phyloP scores from a whole-genome alignment of 352 stramenopile species.

The Phytophthora palmivora region DNA sequence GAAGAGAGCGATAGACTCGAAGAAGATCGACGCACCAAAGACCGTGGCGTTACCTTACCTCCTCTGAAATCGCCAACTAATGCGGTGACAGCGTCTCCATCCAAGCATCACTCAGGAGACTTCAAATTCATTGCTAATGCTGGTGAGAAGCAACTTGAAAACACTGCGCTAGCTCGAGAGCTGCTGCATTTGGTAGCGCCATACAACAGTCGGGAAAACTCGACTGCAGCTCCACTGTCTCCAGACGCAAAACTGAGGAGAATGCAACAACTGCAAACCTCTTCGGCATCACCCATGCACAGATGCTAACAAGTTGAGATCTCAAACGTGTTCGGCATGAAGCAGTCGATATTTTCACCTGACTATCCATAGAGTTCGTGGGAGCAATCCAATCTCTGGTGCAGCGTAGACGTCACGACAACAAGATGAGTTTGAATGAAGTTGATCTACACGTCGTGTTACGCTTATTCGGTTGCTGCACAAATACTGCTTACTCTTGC shows the following conservation, averaged over 20 bases:
- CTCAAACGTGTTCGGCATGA: constrained; percentile 6
- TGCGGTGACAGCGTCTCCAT: constrained; percentile 7
- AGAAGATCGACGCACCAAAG: constrained; percentile 37
- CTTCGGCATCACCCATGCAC: constrained; percentile 21
- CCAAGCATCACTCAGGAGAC: constrained; percentile 1
- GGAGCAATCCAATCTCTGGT: neutral
- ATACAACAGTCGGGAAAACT: constrained; percentile 47
- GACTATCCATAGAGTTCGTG: constrained; percentile 7
- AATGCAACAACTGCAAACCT: constrained; percentile 34
- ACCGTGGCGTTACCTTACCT: constrained; percentile 23
- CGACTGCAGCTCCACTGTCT: constrained; percentile 10
- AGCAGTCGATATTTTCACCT: constrained; percentile 10
- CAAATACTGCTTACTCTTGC: constrained; percentile 23
- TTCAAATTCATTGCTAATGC: neutral
- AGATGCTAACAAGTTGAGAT: constrained; percentile 17
- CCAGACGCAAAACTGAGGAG: constrained; percentile 27
- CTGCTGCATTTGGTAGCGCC: constrained; percentile 67
- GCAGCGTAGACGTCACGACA: neutral
- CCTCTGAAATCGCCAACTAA: constrained; percentile 15
- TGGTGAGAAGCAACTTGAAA: constrained; percentile 40
- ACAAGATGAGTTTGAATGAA: constrained; percentile 1
- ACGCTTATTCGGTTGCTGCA: constrained; percentile 25
- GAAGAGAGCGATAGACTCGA: constrained; percentile 35
- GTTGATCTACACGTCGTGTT: constrained; percentile 31
- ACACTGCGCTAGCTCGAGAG: constrained; percentile 56